phyloP scores from a whole-genome alignment of 352 stramenopile species.

The Phytophthora quininea region DNA sequence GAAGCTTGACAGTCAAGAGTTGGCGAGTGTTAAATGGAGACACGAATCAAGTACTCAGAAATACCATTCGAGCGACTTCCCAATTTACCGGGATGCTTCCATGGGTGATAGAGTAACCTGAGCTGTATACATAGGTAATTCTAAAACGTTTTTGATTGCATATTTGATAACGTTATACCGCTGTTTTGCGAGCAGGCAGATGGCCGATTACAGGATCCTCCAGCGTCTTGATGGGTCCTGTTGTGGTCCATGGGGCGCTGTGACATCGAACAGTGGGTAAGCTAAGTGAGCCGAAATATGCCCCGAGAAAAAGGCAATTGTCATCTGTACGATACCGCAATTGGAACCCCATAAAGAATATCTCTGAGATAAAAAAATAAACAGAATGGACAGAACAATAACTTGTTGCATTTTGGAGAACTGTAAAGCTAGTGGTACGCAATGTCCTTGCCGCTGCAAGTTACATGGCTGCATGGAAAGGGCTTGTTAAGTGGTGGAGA shows the following conservation, averaged over 20 bases:
- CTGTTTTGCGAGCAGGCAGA: not conserved
- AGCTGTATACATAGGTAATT: not conserved
- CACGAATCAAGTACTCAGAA: not conserved
- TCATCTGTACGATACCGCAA: not conserved
- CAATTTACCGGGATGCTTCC: not conserved
- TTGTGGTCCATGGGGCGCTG: not conserved
- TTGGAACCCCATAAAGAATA: not conserved
- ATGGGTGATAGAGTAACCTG: not conserved
- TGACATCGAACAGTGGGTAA: not conserved
- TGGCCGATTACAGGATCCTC: not conserved
- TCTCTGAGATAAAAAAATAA: not conserved
- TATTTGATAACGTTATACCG: not conserved
- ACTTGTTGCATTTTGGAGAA: not conserved
- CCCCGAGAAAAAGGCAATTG: not conserved
- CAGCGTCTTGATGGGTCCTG: not conserved
- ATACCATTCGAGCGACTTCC: not conserved
- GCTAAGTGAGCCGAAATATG: not conserved
- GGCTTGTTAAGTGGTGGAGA: constrained; percentile 1
- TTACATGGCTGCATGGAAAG: not conserved
- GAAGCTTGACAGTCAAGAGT: not conserved
- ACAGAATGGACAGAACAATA: not conserved
- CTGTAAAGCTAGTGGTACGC: not conserved
- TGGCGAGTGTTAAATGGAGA: not conserved
- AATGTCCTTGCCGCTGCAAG: not conserved
- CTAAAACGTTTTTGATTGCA: not conserved